Evolutionary conservation across 129 eudicot species (phyloP).

Genomic region (Daucus carota): DH1_v3.0 NC_030386.2:32646501-32647000

Average conservation of each 20-base stretch:
- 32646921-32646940: constrained; percentile 94
- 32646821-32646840: constrained; percentile 99
- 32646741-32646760: not conserved
- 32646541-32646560: no score
- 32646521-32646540: no score
- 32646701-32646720: no score
- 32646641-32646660: no score
- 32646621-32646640: no score
- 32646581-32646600: no score
- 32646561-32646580: no score
- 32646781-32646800: not conserved
- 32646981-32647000: not conserved
- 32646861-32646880: constrained; percentile 94
- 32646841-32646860: constrained; percentile 98
- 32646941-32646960: constrained; percentile 93
- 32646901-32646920: constrained; percentile 90
- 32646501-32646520: no score
- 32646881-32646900: constrained; percentile 88
- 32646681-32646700: no score
- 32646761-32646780: not conserved
- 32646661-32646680: no score
- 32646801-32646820: not conserved
- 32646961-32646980: constrained; percentile 54
- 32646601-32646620: no score
- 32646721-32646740: not conserved